phyloP scores from a whole-genome alignment of 1,284 basidiomycete genomes.

The Trichosporon ovoides region DNA sequence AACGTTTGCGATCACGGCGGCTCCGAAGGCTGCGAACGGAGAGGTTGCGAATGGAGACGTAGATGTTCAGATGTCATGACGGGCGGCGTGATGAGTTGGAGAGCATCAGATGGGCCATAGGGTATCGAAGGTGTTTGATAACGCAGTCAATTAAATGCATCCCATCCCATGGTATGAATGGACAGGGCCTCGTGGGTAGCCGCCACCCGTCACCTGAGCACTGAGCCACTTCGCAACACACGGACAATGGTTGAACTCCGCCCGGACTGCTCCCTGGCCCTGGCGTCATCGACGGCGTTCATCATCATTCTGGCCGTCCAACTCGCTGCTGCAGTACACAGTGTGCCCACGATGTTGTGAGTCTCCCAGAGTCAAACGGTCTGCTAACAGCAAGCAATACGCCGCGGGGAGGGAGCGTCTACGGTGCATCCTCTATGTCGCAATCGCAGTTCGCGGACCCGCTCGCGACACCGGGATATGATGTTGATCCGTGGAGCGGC shows the following conservation, averaged over 20 bases:
- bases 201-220: no score
- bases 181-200: no score
- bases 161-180: neutral
- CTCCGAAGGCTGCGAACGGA: neutral
- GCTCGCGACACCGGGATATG: constrained; percentile 51
- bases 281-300: constrained; percentile 7
- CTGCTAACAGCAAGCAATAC: constrained; percentile 28
- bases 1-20: neutral
- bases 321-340: neutral
- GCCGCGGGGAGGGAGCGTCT: constrained; percentile 23
- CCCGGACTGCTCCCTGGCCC: no score
- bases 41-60: neutral
- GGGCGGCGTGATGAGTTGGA: neutral
- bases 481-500: constrained; percentile 83
- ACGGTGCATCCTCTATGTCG: constrained; percentile 11
- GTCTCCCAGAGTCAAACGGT: neutral
- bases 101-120: neutral
- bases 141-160: neutral
- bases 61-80: neutral
- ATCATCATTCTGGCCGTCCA: neutral
- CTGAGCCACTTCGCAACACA: neutral
- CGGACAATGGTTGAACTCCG: neutral
- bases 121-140: neutral
- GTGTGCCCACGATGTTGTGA: constrained; percentile 34
- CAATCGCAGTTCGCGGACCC: constrained; percentile 28